Evolutionary conservation across 1,284 basidiomycete species (phyloP).

Genomic region (Pholiota adiposa): DNA sequence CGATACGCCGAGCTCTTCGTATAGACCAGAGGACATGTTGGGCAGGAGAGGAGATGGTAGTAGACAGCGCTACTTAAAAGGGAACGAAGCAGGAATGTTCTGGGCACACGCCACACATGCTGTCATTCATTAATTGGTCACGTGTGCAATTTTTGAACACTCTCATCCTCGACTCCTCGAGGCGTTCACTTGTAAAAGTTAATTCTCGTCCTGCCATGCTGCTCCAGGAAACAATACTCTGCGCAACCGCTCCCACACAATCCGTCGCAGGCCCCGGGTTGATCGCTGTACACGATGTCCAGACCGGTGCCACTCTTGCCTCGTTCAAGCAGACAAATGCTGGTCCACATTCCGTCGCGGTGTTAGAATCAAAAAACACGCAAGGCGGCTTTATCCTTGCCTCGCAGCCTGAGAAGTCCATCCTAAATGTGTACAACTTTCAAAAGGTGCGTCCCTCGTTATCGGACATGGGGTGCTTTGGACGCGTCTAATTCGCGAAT

Average conservation of each 20-base stretch:
- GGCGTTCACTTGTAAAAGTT: neutral
- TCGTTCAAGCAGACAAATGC: conserved; percentile 80
- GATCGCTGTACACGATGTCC: conserved; percentile 72
- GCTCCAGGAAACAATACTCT: conserved; percentile 71
- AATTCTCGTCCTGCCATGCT: conserved; percentile 44
- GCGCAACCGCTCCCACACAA: conserved; percentile 57
- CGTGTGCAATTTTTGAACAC: conserved; percentile 18
- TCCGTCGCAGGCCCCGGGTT: conserved; percentile 56
- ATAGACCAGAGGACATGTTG: conserved; percentile 61
- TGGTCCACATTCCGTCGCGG: conserved; percentile 56
- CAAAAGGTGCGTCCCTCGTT: conserved; percentile 63
- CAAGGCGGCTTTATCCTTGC: conserved; percentile 79
- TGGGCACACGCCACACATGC: conserved; percentile 29
- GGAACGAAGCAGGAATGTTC: conserved; percentile 27
- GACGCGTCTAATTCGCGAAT: conserved; percentile 10
- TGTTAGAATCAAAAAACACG: conserved; percentile 64
- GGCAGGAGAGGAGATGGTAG: conserved; percentile 7
- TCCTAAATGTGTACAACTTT: conserved; percentile 81
- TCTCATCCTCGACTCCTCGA: neutral
- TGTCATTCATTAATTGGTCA: conserved; percentile 19
- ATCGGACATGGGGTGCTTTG: neutral
- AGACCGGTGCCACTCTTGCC: conserved; percentile 67
- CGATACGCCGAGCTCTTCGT: conserved; percentile 50
- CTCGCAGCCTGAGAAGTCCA: conserved; percentile 79
- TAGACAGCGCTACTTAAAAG: conserved; percentile 10